phyloP scores from a whole-genome alignment of 78 protist genomes.

The Thecamonas trahens region DNA sequence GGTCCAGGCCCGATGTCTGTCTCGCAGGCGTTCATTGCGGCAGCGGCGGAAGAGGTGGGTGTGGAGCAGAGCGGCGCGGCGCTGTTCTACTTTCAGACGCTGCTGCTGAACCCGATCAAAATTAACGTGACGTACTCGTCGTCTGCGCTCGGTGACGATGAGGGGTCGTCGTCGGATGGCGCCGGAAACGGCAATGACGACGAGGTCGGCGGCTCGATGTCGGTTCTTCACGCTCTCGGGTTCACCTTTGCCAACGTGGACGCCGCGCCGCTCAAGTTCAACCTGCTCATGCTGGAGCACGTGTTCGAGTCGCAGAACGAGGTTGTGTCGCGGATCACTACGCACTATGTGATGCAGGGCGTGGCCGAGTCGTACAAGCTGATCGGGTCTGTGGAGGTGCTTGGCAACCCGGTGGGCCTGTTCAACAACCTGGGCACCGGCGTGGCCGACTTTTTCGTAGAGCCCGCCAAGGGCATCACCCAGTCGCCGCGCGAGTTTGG shows the following conservation, averaged over 20 bases:
- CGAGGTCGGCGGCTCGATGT: conserved; percentile 5
- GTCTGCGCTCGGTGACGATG: no score
- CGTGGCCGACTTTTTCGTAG: conserved; percentile 54
- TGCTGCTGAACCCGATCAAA: conserved; percentile 46
- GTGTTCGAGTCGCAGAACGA: conserved; percentile 43
- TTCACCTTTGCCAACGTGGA: conserved; percentile 45
- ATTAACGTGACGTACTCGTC: conserved; percentile 28
- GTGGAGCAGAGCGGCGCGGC: conserved; percentile 6
- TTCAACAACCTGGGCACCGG: conserved; percentile 51
- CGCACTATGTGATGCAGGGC: conserved; percentile 37
- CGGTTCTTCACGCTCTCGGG: conserved; percentile 6
- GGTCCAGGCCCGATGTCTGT: neutral
- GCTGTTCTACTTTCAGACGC: conserved; percentile 43
- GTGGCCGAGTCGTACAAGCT: conserved; percentile 43
- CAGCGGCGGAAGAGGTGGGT: neutral
- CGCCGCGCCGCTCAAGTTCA: conserved; percentile 36
- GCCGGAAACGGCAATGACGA: neutral
- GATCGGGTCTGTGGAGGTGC: conserved; percentile 62
- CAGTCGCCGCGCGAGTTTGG: neutral
- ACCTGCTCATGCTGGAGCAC: conserved; percentile 50
- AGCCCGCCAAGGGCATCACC: conserved; percentile 50
- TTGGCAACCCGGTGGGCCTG: conserved; percentile 74
- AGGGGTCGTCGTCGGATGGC: no score
- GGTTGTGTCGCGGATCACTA: conserved; percentile 27
- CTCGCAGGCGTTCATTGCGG: conserved; percentile 1